Conservation (phyloP, 768 basidiomycete species). For the Suillus sp. region DNA sequence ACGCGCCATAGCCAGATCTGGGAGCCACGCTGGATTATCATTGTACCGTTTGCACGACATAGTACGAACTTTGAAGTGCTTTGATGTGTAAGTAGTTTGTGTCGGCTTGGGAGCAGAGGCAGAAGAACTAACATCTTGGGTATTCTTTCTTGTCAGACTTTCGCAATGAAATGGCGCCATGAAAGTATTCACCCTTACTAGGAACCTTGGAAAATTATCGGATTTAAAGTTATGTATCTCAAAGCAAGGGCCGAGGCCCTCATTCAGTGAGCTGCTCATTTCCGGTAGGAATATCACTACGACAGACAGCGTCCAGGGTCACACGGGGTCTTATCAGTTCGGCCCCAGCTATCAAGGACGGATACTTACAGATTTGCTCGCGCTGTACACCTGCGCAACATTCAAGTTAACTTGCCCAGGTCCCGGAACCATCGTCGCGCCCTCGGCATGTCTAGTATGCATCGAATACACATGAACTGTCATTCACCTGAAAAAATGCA, state of each 20-base stretch:
- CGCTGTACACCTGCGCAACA: constrained; percentile 50
- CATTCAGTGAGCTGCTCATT: not conserved
- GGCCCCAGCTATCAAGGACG: constrained; percentile 72
- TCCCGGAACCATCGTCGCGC: constrained; percentile 48
- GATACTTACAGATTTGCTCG: constrained; percentile 73
- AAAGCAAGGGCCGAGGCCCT: not conserved
- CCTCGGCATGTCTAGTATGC: constrained; percentile 54
- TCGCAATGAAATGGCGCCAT: constrained; percentile 52
- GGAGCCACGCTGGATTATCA: no score
- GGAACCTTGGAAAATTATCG: constrained; percentile 78
- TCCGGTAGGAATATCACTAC: constrained; percentile 57
- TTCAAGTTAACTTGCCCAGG: constrained; percentile 35
- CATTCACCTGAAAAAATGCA: constrained; percentile 39
- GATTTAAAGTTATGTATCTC: constrained; percentile 10
- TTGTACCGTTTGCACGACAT: no score
- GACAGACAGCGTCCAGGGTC: constrained; percentile 47
- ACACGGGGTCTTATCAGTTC: constrained; percentile 74
- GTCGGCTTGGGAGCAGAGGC: not conserved
- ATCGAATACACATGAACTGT: constrained; percentile 48
- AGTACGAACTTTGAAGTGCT: no score
- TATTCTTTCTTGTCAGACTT: constrained; percentile 48
- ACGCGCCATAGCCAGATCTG: not conserved
- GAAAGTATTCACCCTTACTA: constrained; percentile 53
- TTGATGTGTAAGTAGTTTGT: not conserved
- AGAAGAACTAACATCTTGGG: constrained; percentile 6